Percentiles rank a stretch among this genome's conserved stretches.
These are phyloP conservation scores for Purshia tridentata DNA, from an alignment of 306 rosid species.

Conservation along the genomic window DNA sequence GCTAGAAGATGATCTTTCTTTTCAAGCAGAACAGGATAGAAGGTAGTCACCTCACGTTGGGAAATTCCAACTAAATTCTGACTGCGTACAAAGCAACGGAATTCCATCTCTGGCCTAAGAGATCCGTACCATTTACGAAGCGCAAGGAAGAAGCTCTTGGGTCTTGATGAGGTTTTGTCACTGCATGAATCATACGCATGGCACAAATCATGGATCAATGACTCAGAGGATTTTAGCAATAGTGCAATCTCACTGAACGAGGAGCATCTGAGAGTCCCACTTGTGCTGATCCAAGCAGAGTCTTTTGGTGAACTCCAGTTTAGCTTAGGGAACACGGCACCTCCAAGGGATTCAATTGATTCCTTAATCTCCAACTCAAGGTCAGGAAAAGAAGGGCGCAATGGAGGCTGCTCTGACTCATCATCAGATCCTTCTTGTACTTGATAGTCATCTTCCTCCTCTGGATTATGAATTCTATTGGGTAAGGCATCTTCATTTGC, in stretches of 20 bases:
- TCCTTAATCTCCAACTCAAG: conserved; percentile 66
- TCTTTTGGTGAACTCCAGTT: conserved; percentile 95
- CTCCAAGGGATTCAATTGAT: conserved; percentile 68
- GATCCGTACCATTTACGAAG: conserved; percentile 77
- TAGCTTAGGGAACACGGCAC: conserved; percentile 72
- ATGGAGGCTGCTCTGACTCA: conserved; percentile 49
- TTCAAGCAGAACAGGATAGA: conserved; percentile 57
- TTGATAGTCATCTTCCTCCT: conserved; percentile 67
- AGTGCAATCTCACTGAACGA: conserved; percentile 70
- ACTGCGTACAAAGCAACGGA: conserved; percentile 60
- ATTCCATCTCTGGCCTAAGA: conserved; percentile 71
- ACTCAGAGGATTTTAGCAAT: conserved; percentile 70
- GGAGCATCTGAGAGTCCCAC: conserved; percentile 53
- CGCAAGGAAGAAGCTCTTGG: conserved; percentile 58
- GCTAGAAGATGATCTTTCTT: conserved; percentile 36
- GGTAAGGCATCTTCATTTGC: conserved; percentile 78
- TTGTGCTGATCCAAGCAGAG: conserved; percentile 72
- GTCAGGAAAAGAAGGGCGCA: conserved; percentile 68
- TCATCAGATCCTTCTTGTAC: conserved; percentile 60
- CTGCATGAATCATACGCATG: conserved; percentile 76
- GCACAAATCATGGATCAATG: conserved; percentile 72
- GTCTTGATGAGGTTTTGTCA: conserved; percentile 53
- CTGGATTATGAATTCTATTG: conserved; percentile 59
- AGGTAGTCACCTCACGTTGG: conserved; percentile 73
- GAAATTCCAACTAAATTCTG: conserved; percentile 58